Base-by-base conservation (phyloP, 139 green algal species). In the Haematococcus lacustris region DNA sequence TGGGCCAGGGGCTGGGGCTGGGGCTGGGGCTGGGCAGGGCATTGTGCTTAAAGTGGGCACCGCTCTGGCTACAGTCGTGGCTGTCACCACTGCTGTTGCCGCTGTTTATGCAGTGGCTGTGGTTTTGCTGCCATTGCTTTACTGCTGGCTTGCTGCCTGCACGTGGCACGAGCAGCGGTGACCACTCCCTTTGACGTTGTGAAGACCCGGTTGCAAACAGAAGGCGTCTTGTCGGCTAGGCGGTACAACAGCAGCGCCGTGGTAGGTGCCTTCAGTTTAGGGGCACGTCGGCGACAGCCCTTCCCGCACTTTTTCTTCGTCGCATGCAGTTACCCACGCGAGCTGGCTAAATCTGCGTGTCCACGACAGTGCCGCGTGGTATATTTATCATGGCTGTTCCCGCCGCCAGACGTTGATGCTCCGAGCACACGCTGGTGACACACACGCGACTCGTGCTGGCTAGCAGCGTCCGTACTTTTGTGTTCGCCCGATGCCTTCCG, bases 171-270 rank as follows among this genome's bases (percentile, higher is more conserved):
- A 28, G 89, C 88, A 23, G 92, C 86, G 0, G 64, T 90, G 30
- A 97, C 90, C 3, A 97, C 79, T 0, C 92, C 92, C 0, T 78
- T 97, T 62, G 92, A 97, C 76, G 88, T 97, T 0, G 88, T 96
- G n/a, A 97, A 97, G 76, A 97, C 92, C 50, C 80, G 92, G 63
- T 73, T 97, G 80, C 92, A 97, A 80, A 91, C 93, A 25, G 82
- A 91, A 62, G 92, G 92, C 0, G 70, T 94, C 39, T 51, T 76
- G 32, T 86, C 76, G 23, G 59, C 75, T 7, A 82, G 75, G 33
- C 79, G 78, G 33, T 94, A 94, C 64, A 67, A 71, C 32, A 84
- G 75, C 32, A 85, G 35, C 21, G 75, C 79, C 38, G 78, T 92
- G 83, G 84, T 92, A 65, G 75, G 84, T 30, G 21, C 47, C 21